phyloP scores from a whole-genome alignment of 129 eudicot genomes.

The Logfia minima region DNA sequence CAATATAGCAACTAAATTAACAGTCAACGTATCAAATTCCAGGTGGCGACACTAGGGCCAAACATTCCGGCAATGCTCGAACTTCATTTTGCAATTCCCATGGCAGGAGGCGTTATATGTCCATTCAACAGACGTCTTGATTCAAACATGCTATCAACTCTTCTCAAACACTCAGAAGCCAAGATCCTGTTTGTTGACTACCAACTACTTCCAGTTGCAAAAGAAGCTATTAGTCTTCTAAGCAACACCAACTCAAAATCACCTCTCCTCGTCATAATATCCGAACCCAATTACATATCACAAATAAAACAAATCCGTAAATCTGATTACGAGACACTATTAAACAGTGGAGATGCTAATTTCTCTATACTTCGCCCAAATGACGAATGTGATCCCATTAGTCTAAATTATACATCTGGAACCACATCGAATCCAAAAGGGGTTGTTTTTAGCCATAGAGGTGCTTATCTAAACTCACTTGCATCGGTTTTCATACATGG shows the following conservation, averaged over 20 bases:
- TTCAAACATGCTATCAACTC: conserved; percentile 46
- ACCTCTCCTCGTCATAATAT: conserved; percentile 49
- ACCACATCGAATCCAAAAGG: conserved; percentile 83
- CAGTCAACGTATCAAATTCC: not conserved
- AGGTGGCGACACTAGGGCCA: conserved; percentile 74
- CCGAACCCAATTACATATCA: conserved; percentile 27
- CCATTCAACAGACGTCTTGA: conserved; percentile 62
- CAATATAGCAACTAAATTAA: not conserved
- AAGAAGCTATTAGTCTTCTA: conserved; percentile 49
- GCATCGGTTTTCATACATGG: conserved; percentile 57
- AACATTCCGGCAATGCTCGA: conserved; percentile 76
- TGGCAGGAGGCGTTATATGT: conserved; percentile 81
- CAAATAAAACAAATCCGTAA: not conserved
- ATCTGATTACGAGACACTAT: conserved; percentile 55
- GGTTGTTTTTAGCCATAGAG: conserved; percentile 68
- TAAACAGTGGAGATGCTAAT: conserved; percentile 40
- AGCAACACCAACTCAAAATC: conserved; percentile 22
- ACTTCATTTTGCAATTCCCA: conserved; percentile 84
- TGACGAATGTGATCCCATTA: conserved; percentile 69
- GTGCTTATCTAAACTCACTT: conserved; percentile 65
- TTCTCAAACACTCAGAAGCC: conserved; percentile 64
- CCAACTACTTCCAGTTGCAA: conserved; percentile 48
- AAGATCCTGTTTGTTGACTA: conserved; percentile 64
- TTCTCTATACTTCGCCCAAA: conserved; percentile 42
- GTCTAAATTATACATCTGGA: conserved; percentile 77